Evolutionary conservation across 2,329 filamentous ascomycete genomes (phyloP), one percentile per base, ranked within the genome.

Genomic region (Fusarium hainanense): DNA sequence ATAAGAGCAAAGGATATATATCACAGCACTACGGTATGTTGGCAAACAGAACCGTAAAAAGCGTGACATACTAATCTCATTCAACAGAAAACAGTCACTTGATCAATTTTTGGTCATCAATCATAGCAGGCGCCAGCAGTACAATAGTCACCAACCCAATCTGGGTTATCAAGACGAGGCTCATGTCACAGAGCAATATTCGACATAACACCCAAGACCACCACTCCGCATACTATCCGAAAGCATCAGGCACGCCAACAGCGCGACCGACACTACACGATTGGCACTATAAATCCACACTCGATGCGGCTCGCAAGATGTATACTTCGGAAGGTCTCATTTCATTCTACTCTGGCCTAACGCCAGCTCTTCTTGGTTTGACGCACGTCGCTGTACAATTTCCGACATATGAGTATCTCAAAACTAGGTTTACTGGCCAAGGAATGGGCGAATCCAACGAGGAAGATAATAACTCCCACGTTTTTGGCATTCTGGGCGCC

Each of bases 381-480:
- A 93, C 94, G 1, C 96, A 99, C 77, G 96, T 99, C 41, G 96
- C 96, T 21, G 96, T 99, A 21, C 96, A 99, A 78, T 98, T 99
- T 73, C 96, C 96, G 0, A 89, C 96, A 1, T 99, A 99, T 77
- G 96, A 99, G 79, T 97, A 89, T 76, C 87, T 99, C 77, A 97
- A 97, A 82, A 93, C 89, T 75, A 89, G 87, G 63, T 97, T 99
- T 76, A 98, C 95, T 1, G 96, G 96, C 2, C 87, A 93, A 63
- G 91, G 92, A 55, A 97, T 98, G 88, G 96, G 95, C 27, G 87
- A 89, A 55, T 87, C 89, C 6, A 70, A 75, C 2, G 73, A 80
- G 25, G 78, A 75, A 14, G 74, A 79, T 23, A 43, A 41, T 7
- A 51, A 72, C 87, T 44, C 89, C 8, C 92, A 97, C 71, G 96